Conservation (phyloP, 768 basidiomycete genomes). For the Trametes cingulata region DNA sequence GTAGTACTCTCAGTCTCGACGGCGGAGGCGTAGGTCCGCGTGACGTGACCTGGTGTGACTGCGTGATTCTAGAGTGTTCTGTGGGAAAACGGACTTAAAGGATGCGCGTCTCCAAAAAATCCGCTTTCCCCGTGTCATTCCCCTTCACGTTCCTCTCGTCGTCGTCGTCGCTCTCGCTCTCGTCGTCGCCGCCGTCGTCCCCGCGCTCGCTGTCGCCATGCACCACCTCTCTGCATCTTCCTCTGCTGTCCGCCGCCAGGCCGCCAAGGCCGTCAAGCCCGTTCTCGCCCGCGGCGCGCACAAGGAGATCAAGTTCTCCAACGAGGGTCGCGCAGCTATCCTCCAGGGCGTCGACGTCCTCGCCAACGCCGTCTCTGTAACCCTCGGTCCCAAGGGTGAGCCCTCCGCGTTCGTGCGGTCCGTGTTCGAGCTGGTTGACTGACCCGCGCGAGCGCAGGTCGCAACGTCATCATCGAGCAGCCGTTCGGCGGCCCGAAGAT, state of each 20-base stretch:
- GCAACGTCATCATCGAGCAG: conserved; percentile 99
- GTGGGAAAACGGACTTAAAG: conserved; percentile 30
- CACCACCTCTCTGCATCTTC: conserved; percentile 75
- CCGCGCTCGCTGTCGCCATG: conserved; percentile 44
- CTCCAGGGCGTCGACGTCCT: conserved; percentile 95
- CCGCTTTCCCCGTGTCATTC: conserved; percentile 17
- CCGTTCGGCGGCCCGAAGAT: conserved; percentile 90
- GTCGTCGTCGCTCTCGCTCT: neutral
- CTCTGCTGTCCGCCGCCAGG: conserved; percentile 66
- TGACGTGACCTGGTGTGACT: conserved; percentile 25
- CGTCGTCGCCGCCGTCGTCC: conserved; percentile 20
- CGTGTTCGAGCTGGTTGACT: conserved; percentile 4
- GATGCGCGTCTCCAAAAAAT: conserved; percentile 12
- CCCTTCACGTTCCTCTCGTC: conserved; percentile 15
- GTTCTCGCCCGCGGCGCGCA: conserved; percentile 70
- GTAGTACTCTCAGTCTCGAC: too few relatives aligned
- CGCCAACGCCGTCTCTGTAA: conserved; percentile 95
- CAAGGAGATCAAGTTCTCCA: conserved; percentile 97
- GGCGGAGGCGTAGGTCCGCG: too few relatives aligned
- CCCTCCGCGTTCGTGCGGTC: neutral
- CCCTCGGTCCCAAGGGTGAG: conserved; percentile 92
- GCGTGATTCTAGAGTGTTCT: conserved; percentile 37
- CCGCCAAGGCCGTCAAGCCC: conserved; percentile 56
- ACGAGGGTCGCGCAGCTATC: conserved; percentile 92
- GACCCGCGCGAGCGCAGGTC: conserved; percentile 48